Evolutionary conservation across 257 asterid genomes (phyloP), one percentile per base, ranked within the genome.

Genomic region (Salvia hispanica): DNA sequence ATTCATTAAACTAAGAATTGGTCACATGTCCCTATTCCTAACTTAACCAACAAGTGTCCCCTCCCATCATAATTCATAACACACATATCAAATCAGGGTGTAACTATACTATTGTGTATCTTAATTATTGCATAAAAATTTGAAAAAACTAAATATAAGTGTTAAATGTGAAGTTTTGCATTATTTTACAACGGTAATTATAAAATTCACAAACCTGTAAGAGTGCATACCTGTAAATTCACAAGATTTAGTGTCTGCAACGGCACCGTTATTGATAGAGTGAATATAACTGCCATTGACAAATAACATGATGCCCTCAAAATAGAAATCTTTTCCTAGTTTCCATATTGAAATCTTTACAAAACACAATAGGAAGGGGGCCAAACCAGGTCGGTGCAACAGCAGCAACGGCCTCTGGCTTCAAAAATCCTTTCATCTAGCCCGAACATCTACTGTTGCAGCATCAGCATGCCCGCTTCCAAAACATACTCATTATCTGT

Each of bases 381-480:
- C 97, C 98, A n/a, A 95, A 91, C 98, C 98, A 93, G 63, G 98
- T 90, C 51, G 98, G 98, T 28, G 98, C 97, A 77, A 93, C 78
- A 62, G 95, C 93, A 74, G 97, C 98, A 77, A 93, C 82, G 64
- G 90, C 95, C 62, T 79, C 79, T 61, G 97, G 97, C 79, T 82
- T 86, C 71, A 93, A 73, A 64, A 72, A 79, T 52, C 91, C 96
- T 52, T 87, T 88, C 81, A 81, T 44, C 92, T 72, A 66, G 99
- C 99, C 72, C 95, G 92, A 61, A 88, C 85, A 5, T 88, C 96
- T 16, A 93, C 63, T 3, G 97, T 93, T 69, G 97, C 97, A 76
- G 95, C 11, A 56, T 70, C 34, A 55, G 37, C 99, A 83, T 90
- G 99, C 60, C 99, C 97, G 82, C 97, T 97, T 62, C 97, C 99